These are phyloP conservation scores for Bruguiera hainesii DNA, from an alignment of 441 rosid species.

Conservation along the genomic window DNA sequence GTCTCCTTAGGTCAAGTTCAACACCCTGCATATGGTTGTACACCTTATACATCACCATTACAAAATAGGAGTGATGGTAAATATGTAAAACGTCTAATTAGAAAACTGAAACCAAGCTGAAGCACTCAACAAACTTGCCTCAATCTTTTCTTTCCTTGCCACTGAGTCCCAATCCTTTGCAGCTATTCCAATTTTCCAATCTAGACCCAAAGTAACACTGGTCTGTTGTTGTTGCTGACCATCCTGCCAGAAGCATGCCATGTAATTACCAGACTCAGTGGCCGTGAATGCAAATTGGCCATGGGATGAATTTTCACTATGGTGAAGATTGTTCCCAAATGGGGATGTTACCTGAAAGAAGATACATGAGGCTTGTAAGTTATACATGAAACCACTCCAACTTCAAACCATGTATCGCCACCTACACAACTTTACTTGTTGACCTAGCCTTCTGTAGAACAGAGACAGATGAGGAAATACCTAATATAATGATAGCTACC, in stretches of 20 bases:
- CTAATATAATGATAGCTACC: too few relatives aligned
- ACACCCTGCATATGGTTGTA: slow-evolving; percentile 51
- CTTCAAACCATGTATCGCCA: background rate
- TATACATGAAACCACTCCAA: background rate
- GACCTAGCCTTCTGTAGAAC: too few relatives aligned
- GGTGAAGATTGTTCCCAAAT: slow-evolving; percentile 74
- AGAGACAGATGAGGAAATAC: too few relatives aligned
- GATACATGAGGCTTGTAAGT: slow-evolving; percentile 3
- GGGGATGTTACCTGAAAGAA: slow-evolving; percentile 77
- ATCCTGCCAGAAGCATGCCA: slow-evolving; percentile 82
- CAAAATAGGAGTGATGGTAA: background rate
- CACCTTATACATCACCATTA: background rate
- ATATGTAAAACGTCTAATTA: background rate
- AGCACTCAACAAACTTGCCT: slow-evolving; percentile 40
- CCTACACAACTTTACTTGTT: background rate
- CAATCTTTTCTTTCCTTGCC: slow-evolving; percentile 80
- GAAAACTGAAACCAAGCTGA: background rate
- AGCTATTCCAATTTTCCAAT: slow-evolving; percentile 84
- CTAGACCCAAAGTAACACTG: slow-evolving; percentile 55
- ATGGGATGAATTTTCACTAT: slow-evolving; percentile 60
- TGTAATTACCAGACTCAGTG: slow-evolving; percentile 64
- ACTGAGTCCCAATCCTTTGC: slow-evolving; percentile 93
- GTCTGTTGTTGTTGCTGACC: slow-evolving; percentile 30
- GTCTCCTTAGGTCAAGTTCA: slow-evolving; percentile 72
- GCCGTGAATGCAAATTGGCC: slow-evolving; percentile 92